Base-by-base conservation (phyloP, 345 rosid genomes). In the Salix purpurea region DNA sequence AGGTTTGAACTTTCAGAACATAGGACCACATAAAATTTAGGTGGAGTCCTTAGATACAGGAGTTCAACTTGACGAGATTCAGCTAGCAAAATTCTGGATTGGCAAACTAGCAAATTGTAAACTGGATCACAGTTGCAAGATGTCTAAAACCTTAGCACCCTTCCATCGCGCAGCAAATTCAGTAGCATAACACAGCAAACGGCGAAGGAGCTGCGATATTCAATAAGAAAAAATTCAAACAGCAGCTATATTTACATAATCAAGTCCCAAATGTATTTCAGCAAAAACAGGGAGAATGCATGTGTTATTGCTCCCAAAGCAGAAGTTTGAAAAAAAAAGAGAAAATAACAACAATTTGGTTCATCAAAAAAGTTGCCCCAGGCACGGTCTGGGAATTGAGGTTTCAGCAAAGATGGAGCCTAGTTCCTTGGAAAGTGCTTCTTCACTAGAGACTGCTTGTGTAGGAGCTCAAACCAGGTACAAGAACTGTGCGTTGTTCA, bases 401-500 rank as follows among this genome's bases (percentile, higher is more conserved):
- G 60, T 54, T 42, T 80, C 73, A 54, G 40, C 67, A 65, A n/a
- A 21, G 50, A 52, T 23, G 56, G 76, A 34, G 74, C 60, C 80
- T n/a, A 66, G 46, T 71, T 77, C 77, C 32, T 62, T 5, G 26
- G 56, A 36, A 72, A 69, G n/a, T 67, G 71, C 77, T 75, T 72
- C 75, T 2, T 67, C 79, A n/a, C 73, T 44, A 24, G 72, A 18
- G n/a, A 10, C 21, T 28, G 50, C 26, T 34, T 24, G 67, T 54
- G 32, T 39, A 26, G 80, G 60, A n/a, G 39, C 13, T 34, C 65
- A 74, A 32, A n/a, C 77, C 81, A 62, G 81, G 79, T 74, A 74
- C 66, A 24, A 74, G 77, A 7, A 73, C 65, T 36, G 60, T 73
- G 44, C 83, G 76, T 34, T 62, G 40, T 72, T 34, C 73, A 70